phyloP scores from a whole-genome alignment of 441 rosid species.

The Adansonia grandidieri region DNA sequence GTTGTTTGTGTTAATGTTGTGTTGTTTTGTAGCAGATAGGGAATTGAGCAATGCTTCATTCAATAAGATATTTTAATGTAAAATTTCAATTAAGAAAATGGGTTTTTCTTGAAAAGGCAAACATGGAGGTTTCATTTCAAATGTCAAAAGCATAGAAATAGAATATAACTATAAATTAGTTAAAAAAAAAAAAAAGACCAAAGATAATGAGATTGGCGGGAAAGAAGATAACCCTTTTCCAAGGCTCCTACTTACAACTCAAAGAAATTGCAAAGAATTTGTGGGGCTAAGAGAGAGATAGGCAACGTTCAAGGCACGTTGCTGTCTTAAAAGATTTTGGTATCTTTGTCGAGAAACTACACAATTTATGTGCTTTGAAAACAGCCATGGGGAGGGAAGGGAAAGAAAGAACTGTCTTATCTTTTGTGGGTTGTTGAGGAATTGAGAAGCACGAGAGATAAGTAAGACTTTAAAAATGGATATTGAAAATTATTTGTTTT shows the following conservation, averaged over 20 bases:
- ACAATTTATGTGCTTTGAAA: conserved; percentile 26
- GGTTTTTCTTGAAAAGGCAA: no score
- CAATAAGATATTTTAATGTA: conserved; percentile 19
- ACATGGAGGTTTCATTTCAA: no score
- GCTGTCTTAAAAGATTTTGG: conserved; percentile 38
- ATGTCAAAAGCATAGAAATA: conserved; percentile 7
- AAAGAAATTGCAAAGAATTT: conserved; percentile 8
- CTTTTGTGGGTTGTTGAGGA: not conserved
- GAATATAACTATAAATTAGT: not conserved
- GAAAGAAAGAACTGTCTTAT: no score
- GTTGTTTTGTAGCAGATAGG: conserved; percentile 23
- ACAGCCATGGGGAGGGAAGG: not conserved
- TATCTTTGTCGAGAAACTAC: conserved; percentile 39
- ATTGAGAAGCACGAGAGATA: conserved; percentile 15
- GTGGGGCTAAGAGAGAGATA: conserved; percentile 29
- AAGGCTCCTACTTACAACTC: not conserved
- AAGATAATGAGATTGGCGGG: conserved; percentile 24
- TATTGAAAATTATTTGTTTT: no score
- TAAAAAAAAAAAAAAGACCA: not conserved
- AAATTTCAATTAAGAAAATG: no score
- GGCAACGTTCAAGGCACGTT: conserved; percentile 40
- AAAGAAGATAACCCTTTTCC: not conserved
- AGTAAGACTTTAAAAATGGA: no score
- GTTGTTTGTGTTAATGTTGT: conserved; percentile 7
- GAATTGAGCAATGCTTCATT: conserved; percentile 20